Base-by-base conservation (phyloP, 2,329 filamentous ascomycete species). In the Claviceps fusiformis region DNA sequence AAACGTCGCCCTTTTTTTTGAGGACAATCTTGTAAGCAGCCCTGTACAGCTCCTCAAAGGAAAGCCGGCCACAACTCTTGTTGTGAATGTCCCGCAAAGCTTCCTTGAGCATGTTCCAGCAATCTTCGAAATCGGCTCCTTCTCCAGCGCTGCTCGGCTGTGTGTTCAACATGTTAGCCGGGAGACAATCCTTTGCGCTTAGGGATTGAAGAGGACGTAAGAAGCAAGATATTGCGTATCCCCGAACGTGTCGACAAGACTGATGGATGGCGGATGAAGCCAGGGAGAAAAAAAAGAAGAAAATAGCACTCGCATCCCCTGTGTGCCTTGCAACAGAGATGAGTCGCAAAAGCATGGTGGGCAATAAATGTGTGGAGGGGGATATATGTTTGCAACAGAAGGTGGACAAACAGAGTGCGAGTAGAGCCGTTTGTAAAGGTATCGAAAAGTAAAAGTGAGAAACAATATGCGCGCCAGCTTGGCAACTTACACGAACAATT, bases 1-100 rank as follows among this genome's bases (percentile, higher is more conserved):
- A 77, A 11, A 84, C 75, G 39, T 87, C 82, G 31, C 91, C 91
- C 62, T 90, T 86, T 72, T 92, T 95, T 70, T 86, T 87, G 41
- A 96, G 73, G 1, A 97, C 92, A 24, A 97, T 88, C 68, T 93
- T 92, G 72, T 98, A 98, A 5, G 89, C 88, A 54, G 87, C 87
- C 56, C 93, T 86, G 71, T 98, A 98, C 0, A 98, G 80, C 64
- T 95, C 87, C 69, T 98, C 93, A 73, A 96, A 98, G 1, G 91
- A 95, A 2, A 98, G 80, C 17, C 80, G 78, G 10, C 90, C 95
- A 57, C 90, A 90, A 67, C 95, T 93, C 68, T 95, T 91, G 56
- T 83, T 87, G 72, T 97, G 91, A 52, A 98, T 97, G 65, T 95
- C 88, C 55, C 75, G 77, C 53, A 98, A 80, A 4, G 92, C 90